Conservation (phyloP, 2,329 filamentous ascomycete species). For the Raffaelea deltoideospora region DNA sequence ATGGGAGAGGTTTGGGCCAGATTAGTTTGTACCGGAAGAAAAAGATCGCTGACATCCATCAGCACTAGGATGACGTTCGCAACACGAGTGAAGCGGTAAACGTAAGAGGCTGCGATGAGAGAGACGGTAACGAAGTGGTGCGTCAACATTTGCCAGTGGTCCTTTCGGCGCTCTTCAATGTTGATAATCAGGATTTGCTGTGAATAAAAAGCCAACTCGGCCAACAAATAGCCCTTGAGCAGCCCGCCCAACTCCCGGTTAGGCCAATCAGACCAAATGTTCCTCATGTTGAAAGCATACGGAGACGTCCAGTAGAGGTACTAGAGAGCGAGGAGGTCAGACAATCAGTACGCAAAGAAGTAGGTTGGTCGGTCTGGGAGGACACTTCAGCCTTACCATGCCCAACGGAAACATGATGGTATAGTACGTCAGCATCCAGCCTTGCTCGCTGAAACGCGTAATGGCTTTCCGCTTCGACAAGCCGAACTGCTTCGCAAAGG, state of each 20-base stretch:
- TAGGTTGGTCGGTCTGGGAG: no score
- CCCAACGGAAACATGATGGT: slow-evolving; percentile 68
- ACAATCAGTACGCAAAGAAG: slow-evolving; percentile 7
- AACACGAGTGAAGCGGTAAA: slow-evolving; percentile 74
- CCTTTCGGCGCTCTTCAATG: slow-evolving; percentile 87
- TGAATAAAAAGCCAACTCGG: slow-evolving; percentile 83
- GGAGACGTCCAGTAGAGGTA: slow-evolving; percentile 66
- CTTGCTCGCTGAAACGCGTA: slow-evolving; percentile 84
- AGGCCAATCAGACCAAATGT: slow-evolving; percentile 79
- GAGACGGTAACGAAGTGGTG: slow-evolving; percentile 84
- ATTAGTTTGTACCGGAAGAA: slow-evolving; percentile 54
- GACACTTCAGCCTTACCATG: slow-evolving; percentile 44
- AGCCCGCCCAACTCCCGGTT: slow-evolving; percentile 56
- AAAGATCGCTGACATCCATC: slow-evolving; percentile 86
- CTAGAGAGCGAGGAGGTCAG: slow-evolving; percentile 32
- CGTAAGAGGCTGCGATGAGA: slow-evolving; percentile 70
- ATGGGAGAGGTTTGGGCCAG: no score
- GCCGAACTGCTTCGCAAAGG: slow-evolving; percentile 57
- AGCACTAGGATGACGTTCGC: slow-evolving; percentile 78
- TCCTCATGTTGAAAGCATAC: slow-evolving; percentile 61
- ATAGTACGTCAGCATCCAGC: slow-evolving; percentile 81
- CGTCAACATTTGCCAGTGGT: slow-evolving; percentile 89
- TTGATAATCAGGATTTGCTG: slow-evolving; percentile 91
- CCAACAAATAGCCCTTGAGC: slow-evolving; percentile 80
- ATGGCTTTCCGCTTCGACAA: slow-evolving; percentile 62